These are phyloP conservation scores for Echinosophora koreensis DNA, from an alignment of 306 rosid genomes.

Conservation along the genomic window DNA sequence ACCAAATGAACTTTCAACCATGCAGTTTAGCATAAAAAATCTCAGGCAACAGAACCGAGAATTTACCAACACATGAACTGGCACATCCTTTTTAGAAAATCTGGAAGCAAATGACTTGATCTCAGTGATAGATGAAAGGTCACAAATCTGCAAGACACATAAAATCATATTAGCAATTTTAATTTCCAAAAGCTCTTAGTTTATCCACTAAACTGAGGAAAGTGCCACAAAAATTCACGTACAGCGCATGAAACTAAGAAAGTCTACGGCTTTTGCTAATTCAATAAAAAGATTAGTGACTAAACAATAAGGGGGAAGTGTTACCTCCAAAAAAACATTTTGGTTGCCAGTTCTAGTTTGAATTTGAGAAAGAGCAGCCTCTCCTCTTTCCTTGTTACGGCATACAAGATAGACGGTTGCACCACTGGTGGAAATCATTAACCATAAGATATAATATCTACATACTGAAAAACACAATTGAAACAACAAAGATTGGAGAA, in stretches of 20 bases:
- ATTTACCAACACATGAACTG: constrained; percentile 84
- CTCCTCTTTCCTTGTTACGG: constrained; percentile 89
- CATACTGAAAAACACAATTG: background rate
- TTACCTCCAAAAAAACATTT: constrained; percentile 86
- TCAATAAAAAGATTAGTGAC: background rate
- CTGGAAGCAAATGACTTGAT: constrained; percentile 74
- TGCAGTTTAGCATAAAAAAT: constrained; percentile 17
- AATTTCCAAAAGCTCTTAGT: constrained; percentile 3
- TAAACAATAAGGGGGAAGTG: background rate
- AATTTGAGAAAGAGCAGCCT: constrained; percentile 83
- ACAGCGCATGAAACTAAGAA: constrained; percentile 8
- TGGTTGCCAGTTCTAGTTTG: constrained; percentile 75
- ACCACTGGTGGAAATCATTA: constrained; percentile 65
- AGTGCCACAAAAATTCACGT: background rate
- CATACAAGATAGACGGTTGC: constrained; percentile 87
- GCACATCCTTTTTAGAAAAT: constrained; percentile 70
- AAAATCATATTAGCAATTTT: constrained; percentile 37
- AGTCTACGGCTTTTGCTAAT: background rate
- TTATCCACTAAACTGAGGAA: constrained; percentile 19
- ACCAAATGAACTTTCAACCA: constrained; percentile 3
- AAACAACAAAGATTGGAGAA: constrained; percentile 32
- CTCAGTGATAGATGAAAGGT: constrained; percentile 79
- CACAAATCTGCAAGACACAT: constrained; percentile 73
- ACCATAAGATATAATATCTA: constrained; percentile 21
- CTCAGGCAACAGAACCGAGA: background rate